phyloP scores from a whole-genome alignment of 2,329 filamentous ascomycete genomes.

The Fusarium nodosum region DNA sequence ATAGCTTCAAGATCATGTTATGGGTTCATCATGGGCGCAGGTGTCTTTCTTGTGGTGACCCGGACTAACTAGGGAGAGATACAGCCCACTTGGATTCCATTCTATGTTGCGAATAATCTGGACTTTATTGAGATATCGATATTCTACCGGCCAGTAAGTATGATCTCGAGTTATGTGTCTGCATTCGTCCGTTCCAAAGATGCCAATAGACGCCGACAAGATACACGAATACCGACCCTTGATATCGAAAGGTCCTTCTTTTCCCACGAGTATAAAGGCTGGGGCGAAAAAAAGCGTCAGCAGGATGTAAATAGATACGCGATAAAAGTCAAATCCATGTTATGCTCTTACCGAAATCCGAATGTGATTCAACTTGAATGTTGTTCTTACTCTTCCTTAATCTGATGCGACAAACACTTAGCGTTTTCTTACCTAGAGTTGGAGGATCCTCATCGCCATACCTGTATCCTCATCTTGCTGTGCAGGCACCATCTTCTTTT shows the following conservation, averaged over 20 bases:
- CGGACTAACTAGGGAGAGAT: too few species aligned
- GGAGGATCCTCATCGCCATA: neutral
- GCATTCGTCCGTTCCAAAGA: neutral
- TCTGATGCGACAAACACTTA: neutral
- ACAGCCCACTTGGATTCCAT: neutral
- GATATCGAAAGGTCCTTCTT: neutral
- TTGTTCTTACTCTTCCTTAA: neutral
- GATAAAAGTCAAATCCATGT: neutral
- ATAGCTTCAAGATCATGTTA: neutral
- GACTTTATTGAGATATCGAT: neutral
- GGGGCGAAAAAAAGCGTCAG: neutral
- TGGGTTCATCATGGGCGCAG: slow-evolving; percentile 1
- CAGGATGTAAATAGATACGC: neutral
- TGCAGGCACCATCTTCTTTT: neutral
- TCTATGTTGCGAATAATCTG: neutral
- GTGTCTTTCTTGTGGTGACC: neutral
- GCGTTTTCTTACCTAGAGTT: neutral
- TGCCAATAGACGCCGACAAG: neutral
- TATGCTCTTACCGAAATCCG: neutral
- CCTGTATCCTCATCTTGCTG: neutral
- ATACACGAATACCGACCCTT: neutral
- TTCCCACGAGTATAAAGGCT: neutral
- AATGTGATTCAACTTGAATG: neutral
- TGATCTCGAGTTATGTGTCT: neutral
- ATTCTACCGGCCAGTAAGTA: neutral